Base-by-base conservation (phyloP, 208 protist species). In the Trypanosoma scelopori region DNA sequence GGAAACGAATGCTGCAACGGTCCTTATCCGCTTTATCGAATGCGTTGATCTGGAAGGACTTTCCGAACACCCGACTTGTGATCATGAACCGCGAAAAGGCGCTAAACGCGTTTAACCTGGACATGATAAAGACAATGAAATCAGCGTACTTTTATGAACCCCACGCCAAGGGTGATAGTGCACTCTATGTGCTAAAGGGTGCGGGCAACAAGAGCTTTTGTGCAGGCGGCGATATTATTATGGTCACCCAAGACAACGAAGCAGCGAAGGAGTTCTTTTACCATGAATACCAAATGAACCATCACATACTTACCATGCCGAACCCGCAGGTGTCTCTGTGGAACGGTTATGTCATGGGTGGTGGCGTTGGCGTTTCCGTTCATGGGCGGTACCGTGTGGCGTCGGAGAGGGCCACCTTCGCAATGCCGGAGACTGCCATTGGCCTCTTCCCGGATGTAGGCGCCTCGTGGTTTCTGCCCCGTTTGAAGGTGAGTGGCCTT, bases 401-500 rank as follows among this genome's bases (percentile, higher is more conserved):
- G 41, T 91, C 86, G n/a, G 88, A 94, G 61, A 65, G 77, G 27
- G 75, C 86, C n/a, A 45, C 77, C 28, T 82, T 94, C 62, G 88
- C 87, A 20, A 94, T 95, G 89, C 89, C 92, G 12, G 92, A 97
- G 68, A 86, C 82, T 20, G 69, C 63, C 12, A 93, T 97, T 69
- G 92, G 89, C 12, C 72, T 93, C 37, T 77, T 89, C 46, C 85
- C 82, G n/a, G 89, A 97, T 62, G 83, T 93, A 30, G 86, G 83
- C 30, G 85, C 69, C 9, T 81, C 79, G 2, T 93, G 77, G 69
- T 87, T 92, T 58, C 65, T 97, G 27, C 81, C 82, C 18, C 73
- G 85, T 7, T 28, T 93, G 42, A 32, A 68, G 20, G 42, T 69
- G 12, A 50, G 58, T 37, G 78, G 75, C 0, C 35, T 94, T 32